Evolutionary conservation across 1,284 basidiomycete species (phyloP), one percentile per base, ranked within the genome.

Genomic region (Fistulinella cinereoalba): DNA sequence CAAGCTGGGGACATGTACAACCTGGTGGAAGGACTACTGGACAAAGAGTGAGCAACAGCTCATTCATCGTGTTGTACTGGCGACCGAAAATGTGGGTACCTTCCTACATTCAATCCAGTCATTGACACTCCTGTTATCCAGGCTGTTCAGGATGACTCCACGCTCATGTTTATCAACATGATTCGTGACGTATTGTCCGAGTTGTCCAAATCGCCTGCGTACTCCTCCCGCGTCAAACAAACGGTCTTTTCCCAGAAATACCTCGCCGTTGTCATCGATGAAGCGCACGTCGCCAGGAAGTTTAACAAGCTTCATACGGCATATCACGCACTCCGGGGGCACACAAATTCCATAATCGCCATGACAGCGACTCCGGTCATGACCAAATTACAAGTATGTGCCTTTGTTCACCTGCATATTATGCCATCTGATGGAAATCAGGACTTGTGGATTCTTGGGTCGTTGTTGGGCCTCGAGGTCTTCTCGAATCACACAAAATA

Each of bases 381-480:
- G 41, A 51, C 47, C 0, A 41, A 45, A 33, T n/a, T 45, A 4
- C 38, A 48, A 37, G 47, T 48, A 3, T 3, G 37, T 38, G 18
- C n/a, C n/a, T n/a, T n/a, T n/a, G n/a, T n/a, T n/a, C n/a, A n/a
- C n/a, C n/a, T n/a, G n/a, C n/a, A n/a, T n/a, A n/a, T n/a, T n/a
- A n/a, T n/a, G n/a, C n/a, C n/a, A n/a, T n/a, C n/a, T n/a, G n/a
- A n/a, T n/a, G n/a, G n/a, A n/a, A n/a, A n/a, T 29, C 10, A 51
- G 50, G 37, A 52, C 23, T 23, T 52, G 4, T 52, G 44, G 49
- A 13, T 51, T 1, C 41, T 52, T 13, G 51, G 49, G 32, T 18
- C n/a, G 18, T 6, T 16, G 32, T 18, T 33, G 32, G 32, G 32
- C 8, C 7, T 33, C 16, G 16, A n/a, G 32, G 11, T 18, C 8